Conservation (phyloP, 192 early-diverging fungal species). For the Phlyctochytrium planicorne region DNA sequence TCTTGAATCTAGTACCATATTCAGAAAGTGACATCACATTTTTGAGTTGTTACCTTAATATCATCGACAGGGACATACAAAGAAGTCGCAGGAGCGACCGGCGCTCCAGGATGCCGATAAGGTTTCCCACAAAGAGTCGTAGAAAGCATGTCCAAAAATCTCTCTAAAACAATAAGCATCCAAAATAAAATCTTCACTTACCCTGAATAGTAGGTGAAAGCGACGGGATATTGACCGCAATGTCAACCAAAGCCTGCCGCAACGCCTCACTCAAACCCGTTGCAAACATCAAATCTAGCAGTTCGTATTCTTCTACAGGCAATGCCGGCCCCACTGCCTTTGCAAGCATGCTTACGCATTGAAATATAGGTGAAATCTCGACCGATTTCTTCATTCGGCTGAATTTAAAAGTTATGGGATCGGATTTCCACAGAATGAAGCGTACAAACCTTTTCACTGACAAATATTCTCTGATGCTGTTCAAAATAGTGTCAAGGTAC, state of each 20-base stretch:
- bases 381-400: slow-evolving; percentile 13
- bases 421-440: not conserved
- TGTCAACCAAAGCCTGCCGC: slow-evolving; percentile 71
- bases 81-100: slow-evolving; percentile 33
- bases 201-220: slow-evolving; percentile 83
- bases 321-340: slow-evolving; percentile 87
- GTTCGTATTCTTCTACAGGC: slow-evolving; percentile 76
- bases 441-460: slow-evolving; percentile 60
- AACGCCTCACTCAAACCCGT: slow-evolving; percentile 80
- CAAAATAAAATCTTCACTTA: slow-evolving; percentile 23
- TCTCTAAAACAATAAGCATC: not conserved
- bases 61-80: slow-evolving; percentile 7
- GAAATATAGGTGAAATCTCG: slow-evolving; percentile 52
- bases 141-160: slow-evolving; percentile 62
- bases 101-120: slow-evolving; percentile 76
- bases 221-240: slow-evolving; percentile 80
- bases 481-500: slow-evolving; percentile 75
- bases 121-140: slow-evolving; percentile 77
- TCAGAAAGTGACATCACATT: no score
- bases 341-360: slow-evolving; percentile 87
- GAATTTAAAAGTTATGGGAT: slow-evolving; percentile 6
- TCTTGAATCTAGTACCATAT: no score
- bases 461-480: slow-evolving; percentile 75
- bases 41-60: not conserved
- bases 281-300: slow-evolving; percentile 85